Base-by-base conservation (phyloP, 2,329 filamentous ascomycete species). In the Botrytis fabae region DNA sequence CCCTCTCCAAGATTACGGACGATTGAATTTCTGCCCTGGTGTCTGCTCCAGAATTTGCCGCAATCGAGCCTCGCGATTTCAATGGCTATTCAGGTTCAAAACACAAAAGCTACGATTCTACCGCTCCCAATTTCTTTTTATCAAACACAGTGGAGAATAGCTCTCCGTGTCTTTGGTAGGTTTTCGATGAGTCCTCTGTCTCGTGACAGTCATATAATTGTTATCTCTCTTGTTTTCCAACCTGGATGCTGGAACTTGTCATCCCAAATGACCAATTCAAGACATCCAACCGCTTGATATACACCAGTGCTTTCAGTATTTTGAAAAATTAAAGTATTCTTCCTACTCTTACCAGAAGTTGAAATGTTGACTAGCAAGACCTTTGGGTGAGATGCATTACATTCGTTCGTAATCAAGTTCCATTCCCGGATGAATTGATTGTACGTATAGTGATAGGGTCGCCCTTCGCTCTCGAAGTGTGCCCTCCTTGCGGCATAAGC, bases 1-100 rank as follows among this genome's bases (percentile, higher is more conserved):
- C 0, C 2, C 25, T 16, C n/a, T 54, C 0, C 48, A 25, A 54
- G 25, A 16, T 16, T 1, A 16, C 1, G 25, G 25, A n/a, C 16
- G 16, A n/a, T 54, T 3, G 48, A 6, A n/a, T 16, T n/a, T n/a
- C 48, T 54, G 48, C 16, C 25, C 2, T n/a, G 6, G 5, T 51
- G 12, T n/a, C 48, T 54, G 48, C 48, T 1, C 48, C 48, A 51
- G 4, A 10, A 51, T 1, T 20, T n/a, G 48, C 5, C 48, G 2
- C 48, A 51, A n/a, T n/a, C 25, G 14, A 6, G 12, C 48, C n/a
- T 51, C 4, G 48, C 6, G 6, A 25, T 25, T 51, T 22, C 14
- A 14, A n/a, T 7, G 48, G 25, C 48, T 51, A n/a, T n/a, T 51
- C 12, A 12, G 12, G 25, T 25, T 51, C 48, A 12, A n/a, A 5